phyloP scores from a whole-genome alignment of 2,329 filamentous ascomycete genomes.

The Amauroascus verrucosus region DNA sequence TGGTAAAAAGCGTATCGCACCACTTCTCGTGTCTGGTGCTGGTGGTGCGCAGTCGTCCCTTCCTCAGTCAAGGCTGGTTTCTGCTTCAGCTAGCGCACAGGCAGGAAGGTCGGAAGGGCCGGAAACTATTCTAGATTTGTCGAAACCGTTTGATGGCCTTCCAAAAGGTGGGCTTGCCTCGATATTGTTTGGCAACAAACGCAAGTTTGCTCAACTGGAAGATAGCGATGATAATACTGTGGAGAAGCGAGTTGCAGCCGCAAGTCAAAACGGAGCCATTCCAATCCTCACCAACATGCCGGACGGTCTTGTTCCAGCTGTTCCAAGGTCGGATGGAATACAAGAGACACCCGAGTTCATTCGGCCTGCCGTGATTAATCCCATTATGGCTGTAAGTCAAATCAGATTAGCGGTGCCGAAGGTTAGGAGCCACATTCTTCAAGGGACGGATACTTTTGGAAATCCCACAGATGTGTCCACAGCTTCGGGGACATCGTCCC shows the following conservation, averaged over 20 bases:
- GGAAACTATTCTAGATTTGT: constrained; percentile 76
- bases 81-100: constrained; percentile 55
- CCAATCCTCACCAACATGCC: constrained; percentile 65
- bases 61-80: constrained; percentile 78
- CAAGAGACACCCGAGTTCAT: constrained; percentile 71
- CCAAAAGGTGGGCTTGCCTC: constrained; percentile 79
- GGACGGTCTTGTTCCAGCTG: constrained; percentile 67
- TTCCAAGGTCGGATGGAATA: constrained; percentile 47
- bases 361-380: constrained; percentile 76
- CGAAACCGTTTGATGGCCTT: constrained; percentile 85
- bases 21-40: constrained; percentile 80
- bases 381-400: constrained; percentile 70
- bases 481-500: constrained; percentile 28
- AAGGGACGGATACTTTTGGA: constrained; percentile 56
- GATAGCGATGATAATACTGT: constrained; percentile 60
- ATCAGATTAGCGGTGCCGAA: constrained; percentile 79
- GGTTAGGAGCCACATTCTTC: constrained; percentile 69
- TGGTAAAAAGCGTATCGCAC: constrained; percentile 90
- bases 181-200: constrained; percentile 85
- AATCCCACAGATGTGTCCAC: constrained; percentile 36
- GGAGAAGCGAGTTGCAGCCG: constrained; percentile 49
- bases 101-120: constrained; percentile 59
- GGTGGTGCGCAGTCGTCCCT: constrained; percentile 78
- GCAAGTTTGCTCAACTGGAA: constrained; percentile 64
- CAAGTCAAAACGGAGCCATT: constrained; percentile 56